Base-by-base conservation (phyloP, 139 green algal genomes). In the Chlorella vulgaris region DNA sequence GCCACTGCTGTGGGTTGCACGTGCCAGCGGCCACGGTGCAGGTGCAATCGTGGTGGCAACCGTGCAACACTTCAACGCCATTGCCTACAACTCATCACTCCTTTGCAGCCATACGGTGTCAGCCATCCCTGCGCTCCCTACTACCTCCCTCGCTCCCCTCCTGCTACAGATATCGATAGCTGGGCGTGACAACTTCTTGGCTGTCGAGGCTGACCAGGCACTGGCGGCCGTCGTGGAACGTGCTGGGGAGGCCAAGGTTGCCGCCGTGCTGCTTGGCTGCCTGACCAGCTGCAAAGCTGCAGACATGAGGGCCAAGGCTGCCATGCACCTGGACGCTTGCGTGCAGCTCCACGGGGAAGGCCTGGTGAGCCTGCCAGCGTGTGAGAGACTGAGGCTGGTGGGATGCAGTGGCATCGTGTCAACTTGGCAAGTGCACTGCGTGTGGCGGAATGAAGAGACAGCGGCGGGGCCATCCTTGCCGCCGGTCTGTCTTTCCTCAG, bases 141-240 rank as follows among this genome's bases (percentile, higher is more conserved):
- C 36, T 4, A 28, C 15, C 67, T 61, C 7, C 36, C 65, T 53
- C 24, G 7, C 2, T 60, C 39, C 68, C 39, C 15, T n/a, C n/a
- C n/a, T n/a, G n/a, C n/a, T n/a, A 19, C 39, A 79, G 73, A 83
- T 93, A 2, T 93, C 89, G 42, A 90, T 90, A 53, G 91, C 90
- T 51, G 91, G 93, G 21, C 88, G 93, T 13, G 92, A 96, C 77
- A 96, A 93, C 83, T 97, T 95, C 82, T 88, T 97, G 29, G 86
- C 90, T 1, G 74, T 83, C 7, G 91, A 96, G 70, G 92, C 94
- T 1, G 91, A 96, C 84, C 83, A 81, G 39, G 86, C 86, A 24
- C 86, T 97, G 42, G 65, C 58, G 0, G 63, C 89, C 21, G 89
- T 96, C 87, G 85, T 89, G 8, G 76, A 51, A 0, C 74, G 42